Percentiles rank a stretch among this genome's conserved stretches.
phyloP scores from a whole-genome alignment of 495 filamentous ascomycete genomes.

The Thermochaetoides thermophila region DNA sequence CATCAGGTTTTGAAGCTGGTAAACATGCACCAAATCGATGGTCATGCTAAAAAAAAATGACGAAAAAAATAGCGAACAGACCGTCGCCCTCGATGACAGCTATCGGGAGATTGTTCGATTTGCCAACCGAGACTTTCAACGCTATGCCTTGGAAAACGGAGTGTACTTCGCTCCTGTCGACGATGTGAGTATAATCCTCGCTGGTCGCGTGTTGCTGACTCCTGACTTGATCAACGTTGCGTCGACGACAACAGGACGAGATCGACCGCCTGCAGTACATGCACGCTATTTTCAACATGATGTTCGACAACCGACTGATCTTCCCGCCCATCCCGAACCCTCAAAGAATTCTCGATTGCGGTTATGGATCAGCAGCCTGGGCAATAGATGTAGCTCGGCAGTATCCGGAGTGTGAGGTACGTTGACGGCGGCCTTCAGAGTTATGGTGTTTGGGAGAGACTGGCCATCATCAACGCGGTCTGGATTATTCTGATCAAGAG shows the following conservation, averaged over 20 bases:
- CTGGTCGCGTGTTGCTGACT: conserved; percentile 3
- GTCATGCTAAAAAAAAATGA: too few species aligned
- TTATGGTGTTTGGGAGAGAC: too few species aligned
- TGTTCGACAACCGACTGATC: conserved; percentile 65
- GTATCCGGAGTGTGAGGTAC: conserved; percentile 61
- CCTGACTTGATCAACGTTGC: conserved; percentile 4
- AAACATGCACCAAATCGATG: too few species aligned
- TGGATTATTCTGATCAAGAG: too few species aligned
- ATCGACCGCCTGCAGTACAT: conserved; percentile 57
- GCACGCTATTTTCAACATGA: conserved; percentile 51
- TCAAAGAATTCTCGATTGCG: conserved; percentile 60
- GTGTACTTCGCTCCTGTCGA: conserved; percentile 75
- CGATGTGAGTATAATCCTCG: conserved; percentile 44
- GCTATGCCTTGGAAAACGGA: conserved; percentile 53
- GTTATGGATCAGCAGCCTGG: conserved; percentile 49
- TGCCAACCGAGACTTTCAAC: conserved; percentile 57
- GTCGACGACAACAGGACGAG: conserved; percentile 53
- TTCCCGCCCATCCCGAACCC: conserved; percentile 59
- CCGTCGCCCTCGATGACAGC: conserved; percentile 38
- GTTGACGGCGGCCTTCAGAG: too few species aligned
- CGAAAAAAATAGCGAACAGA: conserved; percentile 19
- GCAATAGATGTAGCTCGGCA: conserved; percentile 37
- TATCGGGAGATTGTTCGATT: conserved; percentile 49
- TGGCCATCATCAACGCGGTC: too few species aligned
- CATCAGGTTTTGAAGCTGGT: too few species aligned